Percentiles rank a stretch among this genome's conserved stretches.
phyloP scores from a whole-genome alignment of 108 stramenopile genomes.

The Cyclostephanos invisitatus region DNA sequence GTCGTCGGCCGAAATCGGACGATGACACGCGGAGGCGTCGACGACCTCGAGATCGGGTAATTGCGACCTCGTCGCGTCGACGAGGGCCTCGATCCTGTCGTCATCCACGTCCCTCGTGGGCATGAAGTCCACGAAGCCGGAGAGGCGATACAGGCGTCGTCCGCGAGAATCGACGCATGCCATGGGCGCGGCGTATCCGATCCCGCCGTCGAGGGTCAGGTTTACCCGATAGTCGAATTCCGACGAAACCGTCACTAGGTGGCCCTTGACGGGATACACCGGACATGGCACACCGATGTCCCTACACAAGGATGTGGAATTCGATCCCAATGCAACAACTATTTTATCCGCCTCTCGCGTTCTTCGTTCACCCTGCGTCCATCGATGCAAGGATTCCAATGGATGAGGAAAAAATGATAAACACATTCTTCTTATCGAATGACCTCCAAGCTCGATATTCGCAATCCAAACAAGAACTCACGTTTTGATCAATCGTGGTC shows the following conservation, averaged over 20 bases:
- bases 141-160: slow-evolving; percentile 27
- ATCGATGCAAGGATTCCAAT: too few relatives aligned
- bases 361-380: slow-evolving; percentile 2
- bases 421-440: neutral
- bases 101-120: slow-evolving; percentile 13
- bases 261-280: slow-evolving; percentile 39
- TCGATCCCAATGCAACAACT: slow-evolving; percentile 29
- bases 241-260: slow-evolving; percentile 35
- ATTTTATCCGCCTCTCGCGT: slow-evolving; percentile 31
- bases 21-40: slow-evolving; percentile 41
- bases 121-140: slow-evolving; percentile 44
- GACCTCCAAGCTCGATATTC: neutral
- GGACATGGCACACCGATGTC: slow-evolving; percentile 28
- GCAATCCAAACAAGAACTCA: too few relatives aligned
- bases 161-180: slow-evolving; percentile 22
- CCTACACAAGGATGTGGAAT: slow-evolving; percentile 33
- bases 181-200: slow-evolving; percentile 46
- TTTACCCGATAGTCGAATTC: slow-evolving; percentile 20
- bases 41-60: slow-evolving; percentile 33
- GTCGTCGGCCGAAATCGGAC: slow-evolving; percentile 42
- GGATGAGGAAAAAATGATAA: too few relatives aligned
- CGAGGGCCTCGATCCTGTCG: slow-evolving; percentile 31
- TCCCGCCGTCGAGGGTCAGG: slow-evolving; percentile 33
- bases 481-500: slow-evolving; percentile 21
- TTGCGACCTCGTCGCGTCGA: slow-evolving; percentile 27